Evolutionary conservation across 768 basidiomycete species (phyloP), one percentile per base, ranked within the genome.

Genomic region (Lactifluus echinatus): DNA sequence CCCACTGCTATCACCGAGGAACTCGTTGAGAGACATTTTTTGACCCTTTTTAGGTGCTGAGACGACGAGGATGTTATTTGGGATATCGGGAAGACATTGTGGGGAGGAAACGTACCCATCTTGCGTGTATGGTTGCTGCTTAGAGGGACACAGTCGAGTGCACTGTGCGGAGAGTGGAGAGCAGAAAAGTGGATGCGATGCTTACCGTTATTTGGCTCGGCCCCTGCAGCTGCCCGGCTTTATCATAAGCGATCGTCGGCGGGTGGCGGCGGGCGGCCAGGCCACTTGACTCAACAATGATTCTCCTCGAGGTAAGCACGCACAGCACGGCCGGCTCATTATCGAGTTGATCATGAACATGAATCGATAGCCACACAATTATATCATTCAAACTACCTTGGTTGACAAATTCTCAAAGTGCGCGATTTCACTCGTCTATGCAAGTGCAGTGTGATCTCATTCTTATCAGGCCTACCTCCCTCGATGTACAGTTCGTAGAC

Each of bases 401-500:
- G 74, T 80, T 4, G 94, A 97, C 65, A 93, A 95, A 72, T 79
- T 87, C 57, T 72, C 74, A 63, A 95, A 93, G 95, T 94, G 68
- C 66, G 82, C 65, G 15, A 43, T 47, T 62, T 15, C 33, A 31
- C 8, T 5, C 7, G 29, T 39, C 54, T 59, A 47, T 23, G 39
- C 14, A 53, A 8, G 5, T 1, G 51, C 26, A 48, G 43, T 63
- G 58, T 61, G 33, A 58, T 54, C 59, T 26, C 24, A 23, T 52
- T 28, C 46, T 29, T 54, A 21, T 53, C 68, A 99, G 94, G 70
- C 93, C 95, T 14, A 83, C 88, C 6, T 84, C 88, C 29, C 77
- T 97, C 59, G 96, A 99, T 74, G 87, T 98, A 55, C 82, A 90
- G 56, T 99, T 99, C 65, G 96, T 98, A 52, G 96, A 99, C 73